Base-by-base conservation (phyloP, 345 rosid genomes). In the Cardamine resedifolia region DNA sequence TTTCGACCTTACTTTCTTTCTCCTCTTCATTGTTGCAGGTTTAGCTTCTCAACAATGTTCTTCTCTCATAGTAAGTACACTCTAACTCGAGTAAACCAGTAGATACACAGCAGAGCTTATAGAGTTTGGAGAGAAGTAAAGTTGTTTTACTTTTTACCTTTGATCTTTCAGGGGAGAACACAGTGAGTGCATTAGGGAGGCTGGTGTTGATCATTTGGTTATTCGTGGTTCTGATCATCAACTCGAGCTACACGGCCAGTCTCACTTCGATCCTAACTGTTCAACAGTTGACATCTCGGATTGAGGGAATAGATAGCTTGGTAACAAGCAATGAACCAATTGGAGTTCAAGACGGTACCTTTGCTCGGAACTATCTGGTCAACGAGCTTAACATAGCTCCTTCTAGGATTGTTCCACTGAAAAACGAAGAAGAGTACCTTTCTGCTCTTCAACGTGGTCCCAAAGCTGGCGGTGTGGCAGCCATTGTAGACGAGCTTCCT, bases 11-110 rank as follows among this genome's bases (percentile, higher is more conserved):
- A 57, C 44, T 34, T 47, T 47, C 45, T 33, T 38, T 66, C 36
- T 65, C 45, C 8, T 64, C 56, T 66, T 30, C 48, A 33, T 66
- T 41, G 44, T 48, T 84, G 80, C 96, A 93, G 97, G 98, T 94
- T 94, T 83, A 95, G 97, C 83, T 89, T 95, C 87, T 95, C 99
- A 30, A 95, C 99, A 0, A 91, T 95, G 99, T 95, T 95, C 75
- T 95, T 89, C 85, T 89, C 97, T 15, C 99, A 91, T 72, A 83
- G 98, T 90, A 85, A 28, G 97, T 86, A 58, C 11, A 15, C 51
- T 64, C 6, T 18, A 68, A 70, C 47, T 30, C 26, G 15, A 34
- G 59, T 26, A 65, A 36, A 50, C n/a, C 10, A 7, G 66, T 24
- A 4, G 28, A 49, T 21, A 21, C 68, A 66, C 16, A 49, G 28